Evolutionary conservation across 2,329 filamentous ascomycete species (phyloP).

Genomic region (Diaporthe australafricana): DNA sequence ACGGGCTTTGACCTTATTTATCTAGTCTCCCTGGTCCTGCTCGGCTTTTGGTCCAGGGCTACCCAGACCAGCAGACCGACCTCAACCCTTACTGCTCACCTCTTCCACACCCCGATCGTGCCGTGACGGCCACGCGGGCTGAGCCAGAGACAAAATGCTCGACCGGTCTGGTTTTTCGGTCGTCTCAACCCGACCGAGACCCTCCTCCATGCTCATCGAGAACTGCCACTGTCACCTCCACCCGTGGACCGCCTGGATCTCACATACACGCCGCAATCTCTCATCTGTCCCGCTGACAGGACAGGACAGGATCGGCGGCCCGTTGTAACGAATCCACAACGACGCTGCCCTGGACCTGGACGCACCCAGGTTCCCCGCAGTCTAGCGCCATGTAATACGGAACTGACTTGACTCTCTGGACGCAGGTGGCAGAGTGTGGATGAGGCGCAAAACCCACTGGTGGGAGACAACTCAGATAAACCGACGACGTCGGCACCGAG

Average conservation of each 20-base stretch:
- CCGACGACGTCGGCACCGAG: constrained; percentile 13
- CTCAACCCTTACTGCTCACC: neutral
- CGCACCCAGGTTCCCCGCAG: constrained; percentile 19
- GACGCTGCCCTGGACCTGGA: neutral
- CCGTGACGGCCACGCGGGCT: constrained; percentile 19
- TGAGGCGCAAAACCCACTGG: constrained; percentile 4
- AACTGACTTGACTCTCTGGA: neutral
- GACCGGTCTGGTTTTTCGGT: constrained; percentile 10
- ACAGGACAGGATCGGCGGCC: constrained; percentile 25
- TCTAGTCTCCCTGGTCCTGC: constrained; percentile 9
- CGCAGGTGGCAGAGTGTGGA: constrained; percentile 2
- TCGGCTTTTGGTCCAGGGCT: constrained; percentile 5
- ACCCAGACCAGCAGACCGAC: constrained; percentile 8
- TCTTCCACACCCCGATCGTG: constrained; percentile 19
- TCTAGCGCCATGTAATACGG: constrained; percentile 26
- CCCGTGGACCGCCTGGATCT: neutral
- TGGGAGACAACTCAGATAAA: constrained; percentile 9
- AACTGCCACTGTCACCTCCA: constrained; percentile 20
- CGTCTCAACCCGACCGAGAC: neutral
- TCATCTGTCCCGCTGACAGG: constrained; percentile 17
- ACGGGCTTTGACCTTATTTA: constrained; percentile 28
- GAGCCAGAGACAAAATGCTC: constrained; percentile 22
- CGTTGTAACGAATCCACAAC: constrained; percentile 24
- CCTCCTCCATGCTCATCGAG: constrained; percentile 19
- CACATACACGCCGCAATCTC: constrained; percentile 17